phyloP scores from a whole-genome alignment of 2,329 filamentous ascomycete genomes.

The Beauveria sp. region DNA sequence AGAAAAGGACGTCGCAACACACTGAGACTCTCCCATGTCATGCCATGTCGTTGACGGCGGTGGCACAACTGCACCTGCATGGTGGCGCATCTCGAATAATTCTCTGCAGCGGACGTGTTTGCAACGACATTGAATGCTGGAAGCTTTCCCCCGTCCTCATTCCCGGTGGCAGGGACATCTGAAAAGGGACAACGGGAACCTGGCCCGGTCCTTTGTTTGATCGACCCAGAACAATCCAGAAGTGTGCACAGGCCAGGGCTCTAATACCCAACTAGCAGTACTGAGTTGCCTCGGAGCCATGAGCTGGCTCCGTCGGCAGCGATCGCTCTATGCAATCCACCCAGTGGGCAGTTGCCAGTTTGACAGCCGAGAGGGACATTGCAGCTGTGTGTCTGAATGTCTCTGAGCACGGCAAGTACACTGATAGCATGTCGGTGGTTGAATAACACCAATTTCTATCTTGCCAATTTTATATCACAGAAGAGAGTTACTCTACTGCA shows the following conservation, averaged over 20 bases:
- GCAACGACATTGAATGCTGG: not conserved
- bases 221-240: not conserved
- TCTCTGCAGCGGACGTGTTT: not conserved
- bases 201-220: not conserved
- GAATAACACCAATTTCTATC: too few relatives aligned
- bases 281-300: too few relatives aligned
- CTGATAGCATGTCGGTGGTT: too few relatives aligned
- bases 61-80: not conserved
- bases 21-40: not conserved
- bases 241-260: not conserved
- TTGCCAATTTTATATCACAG: too few relatives aligned
- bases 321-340: conserved; percentile 4
- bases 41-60: not conserved
- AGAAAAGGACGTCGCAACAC: too few relatives aligned
- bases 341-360: not conserved
- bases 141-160: not conserved
- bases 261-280: not conserved
- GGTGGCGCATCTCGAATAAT: not conserved
- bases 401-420: not conserved
- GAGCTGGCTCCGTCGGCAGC: not conserved
- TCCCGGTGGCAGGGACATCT: not conserved
- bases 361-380: not conserved
- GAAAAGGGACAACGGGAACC: not conserved
- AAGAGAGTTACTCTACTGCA: too few relatives aligned
- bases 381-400: not conserved